Percentiles rank a stretch among this genome's conserved stretches.
phyloP scores from a whole-genome alignment of 1,139 yeast genomes.

The Yamadazyma jaroonii region DNA sequence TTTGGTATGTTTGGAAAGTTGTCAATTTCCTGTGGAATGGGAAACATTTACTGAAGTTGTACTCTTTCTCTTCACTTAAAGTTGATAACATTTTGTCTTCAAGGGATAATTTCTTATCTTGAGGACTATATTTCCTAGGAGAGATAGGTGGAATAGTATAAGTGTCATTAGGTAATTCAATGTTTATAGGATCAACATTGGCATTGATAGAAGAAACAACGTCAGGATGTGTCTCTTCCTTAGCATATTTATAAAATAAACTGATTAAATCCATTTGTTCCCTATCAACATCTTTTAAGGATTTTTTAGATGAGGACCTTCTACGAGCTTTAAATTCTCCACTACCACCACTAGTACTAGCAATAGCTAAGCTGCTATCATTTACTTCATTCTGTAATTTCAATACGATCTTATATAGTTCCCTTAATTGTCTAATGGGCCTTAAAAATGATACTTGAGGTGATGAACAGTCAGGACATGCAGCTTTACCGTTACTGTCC shows the following conservation, averaged over 20 bases:
- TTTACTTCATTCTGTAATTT: constrained; percentile 5
- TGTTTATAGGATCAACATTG: constrained; percentile 15
- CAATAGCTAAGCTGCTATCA: neutral
- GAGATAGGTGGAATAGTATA: constrained; percentile 17
- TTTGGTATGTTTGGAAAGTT: constrained; percentile 62
- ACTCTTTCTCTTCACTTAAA: constrained; percentile 50
- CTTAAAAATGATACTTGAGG: constrained; percentile 32
- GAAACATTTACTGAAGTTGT: constrained; percentile 72
- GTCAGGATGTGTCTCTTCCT: constrained; percentile 26
- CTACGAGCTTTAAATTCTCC: constrained; percentile 12
- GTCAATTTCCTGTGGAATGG: constrained; percentile 74
- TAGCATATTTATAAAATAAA: constrained; percentile 42
- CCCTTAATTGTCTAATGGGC: constrained; percentile 51
- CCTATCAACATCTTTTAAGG: constrained; percentile 15
- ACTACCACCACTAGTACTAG: neutral
- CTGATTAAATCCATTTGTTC: constrained; percentile 37
- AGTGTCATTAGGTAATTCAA: constrained; percentile 8
- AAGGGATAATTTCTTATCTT: constrained; percentile 10
- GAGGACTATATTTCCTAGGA: constrained; percentile 7
- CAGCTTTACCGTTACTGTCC: constrained; percentile 14
- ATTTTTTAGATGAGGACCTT: constrained; percentile 24
- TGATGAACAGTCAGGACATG: constrained; percentile 52
- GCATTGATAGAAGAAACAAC: constrained; percentile 2
- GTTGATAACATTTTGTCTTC: constrained; percentile 24
- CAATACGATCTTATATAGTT: constrained; percentile 38